Evolutionary conservation across 495 filamentous ascomycete genomes (phyloP).

Genomic region (Tuber brumale): DNA sequence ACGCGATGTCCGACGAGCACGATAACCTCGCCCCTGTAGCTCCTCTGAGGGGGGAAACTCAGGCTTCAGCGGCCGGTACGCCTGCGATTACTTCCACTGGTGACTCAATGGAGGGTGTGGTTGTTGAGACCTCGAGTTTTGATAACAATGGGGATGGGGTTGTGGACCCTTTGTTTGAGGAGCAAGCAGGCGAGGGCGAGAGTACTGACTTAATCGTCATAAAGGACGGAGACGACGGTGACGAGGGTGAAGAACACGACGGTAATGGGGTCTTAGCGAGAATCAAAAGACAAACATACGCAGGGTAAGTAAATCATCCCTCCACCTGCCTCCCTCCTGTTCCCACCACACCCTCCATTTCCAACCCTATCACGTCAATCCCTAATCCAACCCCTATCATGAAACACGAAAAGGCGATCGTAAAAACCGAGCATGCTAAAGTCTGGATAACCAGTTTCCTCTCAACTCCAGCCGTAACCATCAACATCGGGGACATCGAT

Average conservation of each 20-base stretch:
- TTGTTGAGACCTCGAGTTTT: not conserved
- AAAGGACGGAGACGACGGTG: not conserved
- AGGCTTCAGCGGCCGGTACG: not conserved
- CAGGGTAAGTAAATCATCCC: not conserved
- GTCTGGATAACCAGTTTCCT: slow-evolving; percentile 50
- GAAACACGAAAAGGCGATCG: not conserved
- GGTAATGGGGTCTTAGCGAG: not conserved
- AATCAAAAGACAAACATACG: slow-evolving; percentile 2
- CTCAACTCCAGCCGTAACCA: slow-evolving; percentile 69
- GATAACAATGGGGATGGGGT: slow-evolving; percentile 2
- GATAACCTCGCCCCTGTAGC: not conserved
- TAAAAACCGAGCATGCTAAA: not conserved
- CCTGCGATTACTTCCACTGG: not conserved
- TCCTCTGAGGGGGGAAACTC: not conserved
- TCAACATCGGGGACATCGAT: slow-evolving; percentile 62
- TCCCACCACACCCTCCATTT: not conserved
- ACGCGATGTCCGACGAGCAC: not conserved
- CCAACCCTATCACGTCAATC: not conserved
- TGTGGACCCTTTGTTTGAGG: slow-evolving; percentile 3
- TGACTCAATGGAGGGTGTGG: slow-evolving; percentile 2
- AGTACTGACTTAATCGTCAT: slow-evolving; percentile 1
- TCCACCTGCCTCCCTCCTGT: not conserved
- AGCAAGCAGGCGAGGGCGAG: not conserved
- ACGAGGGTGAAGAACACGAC: not conserved
- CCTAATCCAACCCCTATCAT: not conserved